Conservation (phyloP, 441 rosid genomes). For the Populus tomentosa region DNA sequence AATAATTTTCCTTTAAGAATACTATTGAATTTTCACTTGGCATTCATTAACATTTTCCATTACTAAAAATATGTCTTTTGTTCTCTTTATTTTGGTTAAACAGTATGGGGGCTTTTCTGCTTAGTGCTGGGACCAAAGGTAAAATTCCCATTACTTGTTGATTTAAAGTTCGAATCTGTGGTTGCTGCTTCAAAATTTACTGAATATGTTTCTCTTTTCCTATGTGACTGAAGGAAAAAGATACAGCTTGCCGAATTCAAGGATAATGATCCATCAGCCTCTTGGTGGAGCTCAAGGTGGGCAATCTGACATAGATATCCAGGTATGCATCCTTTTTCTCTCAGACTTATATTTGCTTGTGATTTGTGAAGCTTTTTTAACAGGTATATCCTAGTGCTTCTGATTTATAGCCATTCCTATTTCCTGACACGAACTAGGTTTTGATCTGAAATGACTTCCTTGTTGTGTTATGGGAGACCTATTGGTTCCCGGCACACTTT, state of each 20-base stretch:
- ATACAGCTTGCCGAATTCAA: constrained; percentile 93
- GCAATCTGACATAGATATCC: constrained; percentile 85
- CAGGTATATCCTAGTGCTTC: neutral
- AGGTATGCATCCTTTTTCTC: constrained; percentile 38
- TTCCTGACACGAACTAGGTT: neutral
- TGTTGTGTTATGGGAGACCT: neutral
- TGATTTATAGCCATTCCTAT: neutral
- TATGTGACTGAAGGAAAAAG: constrained; percentile 59
- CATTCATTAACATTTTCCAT: neutral
- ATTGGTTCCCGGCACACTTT: neutral
- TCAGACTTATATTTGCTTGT: neutral
- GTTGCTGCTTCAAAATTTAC: constrained; percentile 6
- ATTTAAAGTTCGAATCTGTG: constrained; percentile 5
- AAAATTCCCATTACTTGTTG: constrained; percentile 12
- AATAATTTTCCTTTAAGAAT: neutral
- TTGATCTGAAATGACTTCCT: neutral
- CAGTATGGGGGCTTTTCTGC: constrained; percentile 99
- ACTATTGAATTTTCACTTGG: neutral
- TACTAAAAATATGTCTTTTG: neutral
- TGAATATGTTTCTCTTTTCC: constrained; percentile 14
- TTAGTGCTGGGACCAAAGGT: constrained; percentile 97
- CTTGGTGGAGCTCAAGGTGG: constrained; percentile 96
- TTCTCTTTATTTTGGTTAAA: constrained; percentile 11
- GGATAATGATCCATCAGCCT: constrained; percentile 99
- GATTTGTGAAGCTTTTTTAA: neutral